Evolutionary conservation across 2,329 filamentous ascomycete species (phyloP).

Genomic region (Aspergillus persii): DNA sequence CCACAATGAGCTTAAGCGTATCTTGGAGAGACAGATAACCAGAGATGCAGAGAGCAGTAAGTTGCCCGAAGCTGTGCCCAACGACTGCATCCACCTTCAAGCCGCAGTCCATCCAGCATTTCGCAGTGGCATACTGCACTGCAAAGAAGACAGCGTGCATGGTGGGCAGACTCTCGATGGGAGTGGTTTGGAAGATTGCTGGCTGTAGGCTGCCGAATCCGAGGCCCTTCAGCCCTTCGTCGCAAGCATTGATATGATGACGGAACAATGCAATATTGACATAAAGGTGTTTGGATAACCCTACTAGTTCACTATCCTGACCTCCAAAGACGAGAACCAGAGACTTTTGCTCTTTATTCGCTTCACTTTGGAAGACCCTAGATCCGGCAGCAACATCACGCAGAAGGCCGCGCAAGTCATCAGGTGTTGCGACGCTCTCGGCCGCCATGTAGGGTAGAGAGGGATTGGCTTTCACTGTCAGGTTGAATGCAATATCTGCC

Average conservation of each 20-base stretch:
- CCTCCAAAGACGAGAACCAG: slow-evolving; percentile 9
- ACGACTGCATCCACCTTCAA: neutral
- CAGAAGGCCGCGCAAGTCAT: neutral
- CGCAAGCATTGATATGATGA: neutral
- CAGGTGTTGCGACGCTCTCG: neutral
- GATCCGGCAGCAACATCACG: neutral
- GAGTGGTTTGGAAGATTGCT: neutral
- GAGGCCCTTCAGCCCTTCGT: neutral
- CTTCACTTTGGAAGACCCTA: neutral
- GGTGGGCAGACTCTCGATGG: neutral
- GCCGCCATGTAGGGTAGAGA: neutral
- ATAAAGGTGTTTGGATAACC: neutral
- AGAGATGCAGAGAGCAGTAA: neutral
- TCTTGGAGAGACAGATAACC: neutral
- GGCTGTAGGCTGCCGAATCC: neutral
- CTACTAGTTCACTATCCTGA: neutral
- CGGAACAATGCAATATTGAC: neutral
- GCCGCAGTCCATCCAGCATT: neutral
- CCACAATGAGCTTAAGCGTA: neutral
- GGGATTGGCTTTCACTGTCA: neutral
- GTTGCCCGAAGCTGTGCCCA: neutral
- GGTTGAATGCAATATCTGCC: neutral
- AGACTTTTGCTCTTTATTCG: neutral
- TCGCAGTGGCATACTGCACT: neutral
- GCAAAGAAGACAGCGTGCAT: neutral